These are phyloP conservation scores for Cutaneotrichosporon mucoides DNA, from an alignment of 1,284 basidiomycete genomes.

Conservation along the genomic window DNA sequence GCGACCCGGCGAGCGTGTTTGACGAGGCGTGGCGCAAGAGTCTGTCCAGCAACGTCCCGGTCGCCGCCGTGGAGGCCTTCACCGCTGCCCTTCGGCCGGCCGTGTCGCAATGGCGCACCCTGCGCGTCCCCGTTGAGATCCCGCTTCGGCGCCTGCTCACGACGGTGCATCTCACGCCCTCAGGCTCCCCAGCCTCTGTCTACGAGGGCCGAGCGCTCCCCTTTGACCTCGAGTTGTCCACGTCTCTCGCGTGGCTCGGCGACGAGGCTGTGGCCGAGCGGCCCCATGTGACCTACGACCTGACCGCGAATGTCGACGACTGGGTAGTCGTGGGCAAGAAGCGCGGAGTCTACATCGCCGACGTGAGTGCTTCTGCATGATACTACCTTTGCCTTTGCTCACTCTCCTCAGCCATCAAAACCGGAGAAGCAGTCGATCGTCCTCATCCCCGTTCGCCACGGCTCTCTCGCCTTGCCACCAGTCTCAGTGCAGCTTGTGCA, in stretches of 20 bases:
- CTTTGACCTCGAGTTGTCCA: conserved; percentile 26
- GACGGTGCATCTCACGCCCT: conserved; percentile 23
- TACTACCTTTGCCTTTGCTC: background rate
- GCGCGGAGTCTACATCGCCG: conserved; percentile 32
- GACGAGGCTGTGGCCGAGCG: background rate
- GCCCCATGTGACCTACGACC: conserved; percentile 32
- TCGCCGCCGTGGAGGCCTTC: background rate
- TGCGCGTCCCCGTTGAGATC: conserved; percentile 48
- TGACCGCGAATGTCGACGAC: conserved; percentile 36
- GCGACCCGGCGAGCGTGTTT: conserved; percentile 6
- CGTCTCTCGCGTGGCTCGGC: conserved; percentile 35
- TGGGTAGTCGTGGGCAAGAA: conserved; percentile 43
- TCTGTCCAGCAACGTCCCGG: background rate
- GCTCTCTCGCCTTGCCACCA: conserved; percentile 33
- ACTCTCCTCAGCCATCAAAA: conserved; percentile 13
- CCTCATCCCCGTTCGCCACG: conserved; percentile 40
- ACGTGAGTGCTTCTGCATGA: conserved; percentile 19
- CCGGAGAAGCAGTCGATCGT: conserved; percentile 26
- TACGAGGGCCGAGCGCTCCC: conserved; percentile 42
- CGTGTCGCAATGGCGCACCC: conserved; percentile 30
- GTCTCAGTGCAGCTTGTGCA: conserved; percentile 28
- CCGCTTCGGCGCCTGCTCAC: conserved; percentile 38
- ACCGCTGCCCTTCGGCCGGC: background rate
- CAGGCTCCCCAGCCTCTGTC: conserved; percentile 10
- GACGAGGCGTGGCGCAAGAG: conserved; percentile 3